These are phyloP conservation scores for Aspergillus hortae DNA, from an alignment of 2,329 filamentous ascomycete species.

Conservation along the genomic window DNA sequence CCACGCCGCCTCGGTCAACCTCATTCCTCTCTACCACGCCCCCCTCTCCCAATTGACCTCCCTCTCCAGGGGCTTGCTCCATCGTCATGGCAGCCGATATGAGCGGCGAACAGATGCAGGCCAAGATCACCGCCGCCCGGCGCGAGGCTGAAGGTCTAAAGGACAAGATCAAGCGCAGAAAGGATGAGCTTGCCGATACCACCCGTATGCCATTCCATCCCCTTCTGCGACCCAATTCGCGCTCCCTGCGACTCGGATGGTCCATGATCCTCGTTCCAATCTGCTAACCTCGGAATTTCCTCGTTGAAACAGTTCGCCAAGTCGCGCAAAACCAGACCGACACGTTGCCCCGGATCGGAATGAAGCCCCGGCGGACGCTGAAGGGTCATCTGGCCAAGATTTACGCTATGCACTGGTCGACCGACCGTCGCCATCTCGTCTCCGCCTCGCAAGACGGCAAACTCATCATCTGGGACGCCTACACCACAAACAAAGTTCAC, in stretches of 20 bases:
- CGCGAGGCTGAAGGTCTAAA: constrained; percentile 97
- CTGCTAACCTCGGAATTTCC: constrained; percentile 1
- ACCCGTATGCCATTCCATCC: constrained; percentile 68
- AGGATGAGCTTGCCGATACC: constrained; percentile 98
- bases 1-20: constrained; percentile 34
- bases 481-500: constrained; percentile 99
- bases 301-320: constrained; percentile 66
- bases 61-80: constrained; percentile 23
- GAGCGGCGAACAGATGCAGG: constrained; percentile 69
- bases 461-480: constrained; percentile 99
- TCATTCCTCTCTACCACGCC: constrained; percentile 3
- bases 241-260: not conserved
- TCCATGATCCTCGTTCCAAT: constrained; percentile 5
- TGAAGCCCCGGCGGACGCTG: constrained; percentile 95
- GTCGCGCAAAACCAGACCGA: constrained; percentile 92
- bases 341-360: constrained; percentile 84
- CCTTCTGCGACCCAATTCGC: constrained; percentile 5
- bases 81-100: constrained; percentile 46
- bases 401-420: constrained; percentile 99
- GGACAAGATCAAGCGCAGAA: constrained; percentile 99
- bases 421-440: constrained; percentile 92
- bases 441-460: constrained; percentile 98
- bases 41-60: constrained; percentile 17
- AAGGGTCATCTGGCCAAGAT: constrained; percentile 99
- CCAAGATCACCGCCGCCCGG: constrained; percentile 85